Base-by-base conservation (phyloP, 768 basidiomycete species). In the Amanita rubescens region DNA sequence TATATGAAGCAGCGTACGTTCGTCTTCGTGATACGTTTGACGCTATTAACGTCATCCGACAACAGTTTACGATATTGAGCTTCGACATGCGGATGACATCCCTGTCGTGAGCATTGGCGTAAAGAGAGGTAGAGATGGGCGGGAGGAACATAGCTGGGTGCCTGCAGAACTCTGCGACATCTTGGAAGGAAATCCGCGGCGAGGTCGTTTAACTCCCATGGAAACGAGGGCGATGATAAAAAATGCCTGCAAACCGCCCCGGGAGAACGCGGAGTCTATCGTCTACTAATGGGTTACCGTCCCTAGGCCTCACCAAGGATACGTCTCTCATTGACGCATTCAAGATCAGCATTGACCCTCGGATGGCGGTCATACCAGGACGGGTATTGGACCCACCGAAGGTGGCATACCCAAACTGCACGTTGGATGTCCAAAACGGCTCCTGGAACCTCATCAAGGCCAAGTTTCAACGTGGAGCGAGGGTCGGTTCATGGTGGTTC, bases 91-190 rank as follows among this genome's bases (percentile, higher is more conserved):
- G 5, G 41, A 25, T 19, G 58, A 61, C 30, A 42, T 75, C n/a
- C 72, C 72, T 1, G 66, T 74, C 25, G 61, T 76, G 44, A 65
- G 74, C 47, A 65, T 75, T 19, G 66, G 67, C 3, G 51, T 55
- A 57, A 44, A 61, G 60, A 49, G 32, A 30, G 27, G 27, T 3
- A 45, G 24, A 22, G 30, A 35, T 34, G 32, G 32, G 22, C 30
- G 33, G 35, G 27, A 45, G 14, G 27, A 25, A 30, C 43, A 45
- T n/a, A 45, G 24, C 14, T 78, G 65, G 58, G 65, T 88, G 1
- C 88, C 88, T 0, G 80, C 85, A 0, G 88, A 90, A 63, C 46
- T 90, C 1, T 90, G 88, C 68, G 68, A 77, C 17, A 85, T 91
- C 44, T 64, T 72, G 9, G 66, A 75, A 0, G 82, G 82, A 8